Evolutionary conservation across 768 basidiomycete genomes (phyloP).

Genomic region (Sarcodon sp.): DNA sequence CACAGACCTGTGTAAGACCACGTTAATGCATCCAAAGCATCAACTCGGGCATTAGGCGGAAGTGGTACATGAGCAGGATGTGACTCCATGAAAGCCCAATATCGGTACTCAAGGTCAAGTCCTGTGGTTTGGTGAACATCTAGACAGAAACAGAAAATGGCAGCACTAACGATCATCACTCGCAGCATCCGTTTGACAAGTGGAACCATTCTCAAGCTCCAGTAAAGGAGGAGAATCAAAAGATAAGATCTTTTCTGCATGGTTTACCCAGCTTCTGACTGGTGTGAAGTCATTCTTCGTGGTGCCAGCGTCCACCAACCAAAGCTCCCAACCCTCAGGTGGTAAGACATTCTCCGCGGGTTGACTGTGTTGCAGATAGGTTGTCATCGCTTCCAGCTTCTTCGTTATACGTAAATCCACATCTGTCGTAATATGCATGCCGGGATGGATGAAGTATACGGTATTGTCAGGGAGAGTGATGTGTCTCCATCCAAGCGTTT

Average conservation of each 20-base stretch:
- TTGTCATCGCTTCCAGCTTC: slow-evolving; percentile 33
- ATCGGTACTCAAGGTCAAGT: slow-evolving; percentile 64
- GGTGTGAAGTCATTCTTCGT: slow-evolving; percentile 18
- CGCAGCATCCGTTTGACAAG: slow-evolving; percentile 7
- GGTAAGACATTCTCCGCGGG: slow-evolving; percentile 17
- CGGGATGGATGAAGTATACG: slow-evolving; percentile 59
- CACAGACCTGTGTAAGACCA: slow-evolving; percentile 67
- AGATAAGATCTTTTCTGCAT: slow-evolving; percentile 39
- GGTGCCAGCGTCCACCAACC: slow-evolving; percentile 37
- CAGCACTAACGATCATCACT: slow-evolving; percentile 29
- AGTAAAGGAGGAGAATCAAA: slow-evolving; percentile 25
- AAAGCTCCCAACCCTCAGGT: slow-evolving; percentile 41
- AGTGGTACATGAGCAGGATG: slow-evolving; percentile 64
- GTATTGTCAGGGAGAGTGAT: slow-evolving; percentile 63
- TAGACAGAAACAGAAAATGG: background rate
- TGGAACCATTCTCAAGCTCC: slow-evolving; percentile 9
- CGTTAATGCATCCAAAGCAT: slow-evolving; percentile 64
- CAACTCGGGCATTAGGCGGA: slow-evolving; percentile 39
- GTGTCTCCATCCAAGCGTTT: slow-evolving; percentile 62
- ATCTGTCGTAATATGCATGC: slow-evolving; percentile 53
- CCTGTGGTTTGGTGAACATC: slow-evolving; percentile 23
- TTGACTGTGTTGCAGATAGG: slow-evolving; percentile 26
- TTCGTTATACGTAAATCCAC: slow-evolving; percentile 44
- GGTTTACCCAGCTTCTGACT: slow-evolving; percentile 52
- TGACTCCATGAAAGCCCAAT: slow-evolving; percentile 71